A percentile compares a stretch with the other conserved stretches of the same genome.
Conservation (phyloP, 129 eudicot genomes). For the Flaveria sonorensis region DNA sequence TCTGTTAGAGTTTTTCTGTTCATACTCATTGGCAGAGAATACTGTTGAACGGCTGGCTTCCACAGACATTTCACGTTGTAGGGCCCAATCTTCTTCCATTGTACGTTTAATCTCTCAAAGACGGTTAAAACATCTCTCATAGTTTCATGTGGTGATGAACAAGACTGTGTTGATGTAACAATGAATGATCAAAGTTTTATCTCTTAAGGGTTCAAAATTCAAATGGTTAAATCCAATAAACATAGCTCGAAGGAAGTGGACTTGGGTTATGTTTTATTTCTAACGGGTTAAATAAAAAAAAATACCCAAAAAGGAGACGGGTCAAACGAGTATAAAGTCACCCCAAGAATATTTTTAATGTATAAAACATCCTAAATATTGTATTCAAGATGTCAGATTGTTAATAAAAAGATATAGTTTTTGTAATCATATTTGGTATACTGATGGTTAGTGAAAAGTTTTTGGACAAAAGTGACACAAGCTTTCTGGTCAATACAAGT, state of each 20-base stretch:
- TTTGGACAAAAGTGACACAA: not conserved
- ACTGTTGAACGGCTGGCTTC: conserved; percentile 39
- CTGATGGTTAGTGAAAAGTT: not conserved
- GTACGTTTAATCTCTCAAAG: conserved; percentile 52
- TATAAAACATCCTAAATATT: not conserved
- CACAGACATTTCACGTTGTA: conserved; percentile 70
- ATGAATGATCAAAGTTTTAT: not conserved
- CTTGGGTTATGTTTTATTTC: not conserved
- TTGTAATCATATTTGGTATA: not conserved
- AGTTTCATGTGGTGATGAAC: conserved; percentile 54
- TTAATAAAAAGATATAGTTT: not conserved
- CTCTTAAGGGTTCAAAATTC: not conserved
- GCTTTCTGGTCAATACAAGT: not conserved
- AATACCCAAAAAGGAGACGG: not conserved
- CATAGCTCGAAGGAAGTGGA: not conserved
- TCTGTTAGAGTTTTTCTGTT: conserved; percentile 31
- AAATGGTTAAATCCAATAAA: not conserved
- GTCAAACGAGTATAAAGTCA: not conserved
- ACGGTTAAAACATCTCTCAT: conserved; percentile 54
- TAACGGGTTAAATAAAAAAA: not conserved
- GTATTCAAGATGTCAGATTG: not conserved
- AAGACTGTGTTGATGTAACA: conserved; percentile 44
- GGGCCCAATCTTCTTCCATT: conserved; percentile 63
- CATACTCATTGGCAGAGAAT: conserved; percentile 20
- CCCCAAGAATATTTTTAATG: not conserved